phyloP scores from a whole-genome alignment of 2,329 filamentous ascomycete species.

The Calonectria montana region DNA sequence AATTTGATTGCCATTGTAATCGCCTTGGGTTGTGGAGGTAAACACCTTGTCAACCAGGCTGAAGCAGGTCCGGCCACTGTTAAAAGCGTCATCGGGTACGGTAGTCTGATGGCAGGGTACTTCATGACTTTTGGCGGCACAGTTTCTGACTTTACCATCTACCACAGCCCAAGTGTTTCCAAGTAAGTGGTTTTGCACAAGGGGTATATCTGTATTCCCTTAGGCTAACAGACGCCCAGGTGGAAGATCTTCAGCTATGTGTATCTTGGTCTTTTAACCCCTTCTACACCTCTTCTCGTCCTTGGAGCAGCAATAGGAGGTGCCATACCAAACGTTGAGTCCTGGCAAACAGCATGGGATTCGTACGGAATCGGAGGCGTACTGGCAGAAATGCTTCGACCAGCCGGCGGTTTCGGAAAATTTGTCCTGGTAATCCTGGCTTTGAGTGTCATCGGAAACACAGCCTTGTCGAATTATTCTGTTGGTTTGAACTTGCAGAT shows the following conservation, averaged over 20 bases:
- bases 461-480: constrained; percentile 53
- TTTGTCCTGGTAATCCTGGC: constrained; percentile 48
- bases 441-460: constrained; percentile 52
- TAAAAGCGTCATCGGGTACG: constrained; percentile 56
- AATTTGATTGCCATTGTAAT: constrained; percentile 64
- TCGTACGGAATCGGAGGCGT: constrained; percentile 46
- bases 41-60: constrained; percentile 59
- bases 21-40: constrained; percentile 64
- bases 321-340: constrained; percentile 44
- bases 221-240: constrained; percentile 47
- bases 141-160: constrained; percentile 68
- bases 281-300: constrained; percentile 48
- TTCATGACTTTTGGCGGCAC: constrained; percentile 67
- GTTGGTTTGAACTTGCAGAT: constrained; percentile 55
- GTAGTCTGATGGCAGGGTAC: constrained; percentile 61
- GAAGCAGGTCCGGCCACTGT: constrained; percentile 50
- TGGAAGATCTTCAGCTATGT: constrained; percentile 45
- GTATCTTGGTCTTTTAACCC: constrained; percentile 61
- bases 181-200: constrained; percentile 28
- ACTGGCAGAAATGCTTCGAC: constrained; percentile 46
- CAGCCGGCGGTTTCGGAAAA: constrained; percentile 48
- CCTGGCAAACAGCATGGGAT: constrained; percentile 45
- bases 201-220: constrained; percentile 27
- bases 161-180: constrained; percentile 51
- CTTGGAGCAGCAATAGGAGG: constrained; percentile 55